Evolutionary conservation across 768 basidiomycete species (phyloP), one percentile per base, ranked within the genome.

Genomic region (Leccinellum luteum): DNA sequence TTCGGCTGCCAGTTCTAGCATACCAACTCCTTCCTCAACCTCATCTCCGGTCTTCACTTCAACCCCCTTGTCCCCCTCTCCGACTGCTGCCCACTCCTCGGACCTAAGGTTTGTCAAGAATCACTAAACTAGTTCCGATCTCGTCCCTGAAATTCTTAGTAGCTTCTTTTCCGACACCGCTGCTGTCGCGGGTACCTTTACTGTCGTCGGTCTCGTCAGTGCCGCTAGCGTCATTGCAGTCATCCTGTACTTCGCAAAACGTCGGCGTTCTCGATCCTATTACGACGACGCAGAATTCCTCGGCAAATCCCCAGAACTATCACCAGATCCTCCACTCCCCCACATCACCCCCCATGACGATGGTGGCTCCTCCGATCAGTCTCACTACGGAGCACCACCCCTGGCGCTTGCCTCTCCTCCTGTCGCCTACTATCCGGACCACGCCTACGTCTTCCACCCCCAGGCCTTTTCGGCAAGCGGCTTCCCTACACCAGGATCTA

Each of bases 101-200:
- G 60, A 70, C 38, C 54, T 61, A 13, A 51, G 67, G 68, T 74
- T 54, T 23, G 66, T 58, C 19, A 12, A 13, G 1, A 1, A 35
- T 17, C 15, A 28, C 7, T 13, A 3, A 0, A 6, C 4, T 28
- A 25, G 25, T 10, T 14, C 3, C 41, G 35, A 41, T 19, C n/a
- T 41, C 2, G 4, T 14, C 3, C 3, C 30, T 60, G 44, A 62
- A 1, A 32, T 38, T 28, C 25, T 1, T 44, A 19, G 23, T 53
- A 81, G 81, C 57, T 82, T 82, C 73, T 76, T 80, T 61, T 60
- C 72, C 48, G 76, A 79, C 60, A 78, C 74, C 51, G 77, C 73
- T 34, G 81, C 78, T 0, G 77, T 81, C 19, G 81, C 76, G 0
- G 78, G 75, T 41, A 76, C 75, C 0, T 82, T 81, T 58, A 71